Evolutionary conservation across 1,284 basidiomycete genomes (phyloP).

Genomic region (Cryptococcus floricola): DNA sequence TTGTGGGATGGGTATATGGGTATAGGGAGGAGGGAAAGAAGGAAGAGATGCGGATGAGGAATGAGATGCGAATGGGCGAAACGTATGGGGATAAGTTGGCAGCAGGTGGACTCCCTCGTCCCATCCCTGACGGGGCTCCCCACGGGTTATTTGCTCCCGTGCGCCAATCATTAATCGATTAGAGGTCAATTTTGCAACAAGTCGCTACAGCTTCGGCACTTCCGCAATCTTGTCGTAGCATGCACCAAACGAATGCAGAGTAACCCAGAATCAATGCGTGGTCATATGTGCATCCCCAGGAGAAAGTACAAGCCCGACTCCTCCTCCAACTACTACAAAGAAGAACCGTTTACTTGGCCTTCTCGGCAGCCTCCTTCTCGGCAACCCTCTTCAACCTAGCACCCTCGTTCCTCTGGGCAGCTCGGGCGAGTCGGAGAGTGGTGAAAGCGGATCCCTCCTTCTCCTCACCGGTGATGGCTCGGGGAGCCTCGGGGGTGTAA

Average conservation of each 20-base stretch:
- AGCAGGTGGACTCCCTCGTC: not conserved
- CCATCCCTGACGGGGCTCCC: not conserved
- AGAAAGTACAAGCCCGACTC: slow-evolving; percentile 7
- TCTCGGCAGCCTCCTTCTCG: slow-evolving; percentile 50
- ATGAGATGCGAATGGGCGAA: not conserved
- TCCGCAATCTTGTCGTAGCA: not conserved
- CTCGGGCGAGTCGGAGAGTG: slow-evolving; percentile 82
- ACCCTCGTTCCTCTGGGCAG: slow-evolving; percentile 81
- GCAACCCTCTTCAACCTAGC: slow-evolving; percentile 65
- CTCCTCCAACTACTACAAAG: not conserved
- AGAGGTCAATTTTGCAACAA: not conserved
- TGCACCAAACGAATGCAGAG: not conserved
- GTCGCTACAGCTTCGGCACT: not conserved
- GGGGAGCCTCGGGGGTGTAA: slow-evolving; percentile 74
- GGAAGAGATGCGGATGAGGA: not conserved
- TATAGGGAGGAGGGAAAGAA: not conserved
- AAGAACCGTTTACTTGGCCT: slow-evolving; percentile 36
- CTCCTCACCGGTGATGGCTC: slow-evolving; percentile 91
- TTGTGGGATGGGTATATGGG: slow-evolving; percentile 22
- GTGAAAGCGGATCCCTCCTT: slow-evolving; percentile 83
- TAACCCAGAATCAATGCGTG: not conserved
- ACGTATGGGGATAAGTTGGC: not conserved
- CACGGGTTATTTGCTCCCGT: slow-evolving; percentile 7
- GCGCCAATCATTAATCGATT: not conserved
- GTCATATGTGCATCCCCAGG: slow-evolving; percentile 17